Percentiles rank a stretch among this genome's conserved stretches.
These are phyloP conservation scores for Suhomyces sp. DNA, from an alignment of 805 yeast genomes.

Conservation along the genomic window DNA sequence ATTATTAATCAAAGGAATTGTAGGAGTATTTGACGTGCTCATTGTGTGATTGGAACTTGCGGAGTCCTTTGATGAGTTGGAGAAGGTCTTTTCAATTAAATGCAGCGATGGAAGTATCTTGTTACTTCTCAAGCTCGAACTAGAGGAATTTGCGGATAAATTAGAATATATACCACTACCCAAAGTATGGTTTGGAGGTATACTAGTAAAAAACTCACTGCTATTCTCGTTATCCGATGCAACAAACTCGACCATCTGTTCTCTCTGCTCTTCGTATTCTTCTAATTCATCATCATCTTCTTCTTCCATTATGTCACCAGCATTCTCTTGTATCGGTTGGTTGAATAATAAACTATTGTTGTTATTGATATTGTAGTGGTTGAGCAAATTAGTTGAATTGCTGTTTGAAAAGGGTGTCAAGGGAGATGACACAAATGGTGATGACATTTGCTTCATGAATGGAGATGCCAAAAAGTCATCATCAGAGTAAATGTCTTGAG, in stretches of 20 bases:
- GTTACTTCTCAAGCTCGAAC: conserved; percentile 27
- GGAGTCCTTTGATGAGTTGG: conserved; percentile 35
- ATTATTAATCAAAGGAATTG: conserved; percentile 6
- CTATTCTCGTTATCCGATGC: conserved; percentile 10
- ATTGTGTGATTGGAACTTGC: conserved; percentile 6
- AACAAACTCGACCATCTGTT: conserved; percentile 8
- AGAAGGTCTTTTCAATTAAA: conserved; percentile 31
- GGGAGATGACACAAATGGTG: conserved; percentile 19
- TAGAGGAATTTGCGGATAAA: conserved; percentile 35
- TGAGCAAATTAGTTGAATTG: conserved; percentile 6
- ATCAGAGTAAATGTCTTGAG: conserved; percentile 18
- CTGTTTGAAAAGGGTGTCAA: conserved; percentile 5
- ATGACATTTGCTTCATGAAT: conserved; percentile 19
- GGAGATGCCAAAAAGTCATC: conserved; percentile 35
- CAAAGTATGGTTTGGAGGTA: conserved; percentile 21
- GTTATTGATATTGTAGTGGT: conserved; percentile 9
- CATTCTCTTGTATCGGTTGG: conserved; percentile 31
- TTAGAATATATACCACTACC: conserved; percentile 22
- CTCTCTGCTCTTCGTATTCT: conserved; percentile 8
- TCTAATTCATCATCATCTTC: conserved; percentile 21
- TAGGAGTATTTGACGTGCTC: conserved; percentile 8
- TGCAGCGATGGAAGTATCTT: conserved; percentile 10
- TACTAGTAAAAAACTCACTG: conserved; percentile 16
- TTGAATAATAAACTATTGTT: conserved; percentile 22
- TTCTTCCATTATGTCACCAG: conserved; percentile 19